A percentile compares a stretch with the other conserved stretches of the same genome.
phyloP scores from a whole-genome alignment of 768 basidiomycete species.

The Boletus reticuloceps region DNA sequence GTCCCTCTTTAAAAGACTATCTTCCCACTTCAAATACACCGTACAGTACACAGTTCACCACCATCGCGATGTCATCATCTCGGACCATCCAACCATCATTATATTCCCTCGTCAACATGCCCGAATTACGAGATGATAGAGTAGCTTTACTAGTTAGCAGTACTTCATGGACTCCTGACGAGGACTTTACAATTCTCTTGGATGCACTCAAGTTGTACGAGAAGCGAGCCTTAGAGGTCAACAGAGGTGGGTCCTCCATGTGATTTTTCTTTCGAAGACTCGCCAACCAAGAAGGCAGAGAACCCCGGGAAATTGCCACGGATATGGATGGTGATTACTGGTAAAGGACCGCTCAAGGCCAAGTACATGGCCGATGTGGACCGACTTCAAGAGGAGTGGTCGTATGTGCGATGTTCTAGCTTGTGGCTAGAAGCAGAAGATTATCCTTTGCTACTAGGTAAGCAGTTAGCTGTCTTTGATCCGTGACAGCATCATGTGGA shows the following conservation, averaged over 20 bases:
- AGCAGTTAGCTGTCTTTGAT: slow-evolving; percentile 8
- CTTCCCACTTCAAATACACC: slow-evolving; percentile 50
- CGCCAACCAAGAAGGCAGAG: slow-evolving; percentile 8
- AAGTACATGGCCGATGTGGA: slow-evolving; percentile 70
- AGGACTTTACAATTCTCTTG: slow-evolving; percentile 86
- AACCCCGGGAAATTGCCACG: slow-evolving; percentile 53
- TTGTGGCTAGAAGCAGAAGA: slow-evolving; percentile 89
- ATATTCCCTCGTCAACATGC: slow-evolving; percentile 30
- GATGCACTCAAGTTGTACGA: slow-evolving; percentile 75
- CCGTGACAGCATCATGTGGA: neutral
- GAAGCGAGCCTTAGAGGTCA: slow-evolving; percentile 40
- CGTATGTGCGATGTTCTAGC: slow-evolving; percentile 73
- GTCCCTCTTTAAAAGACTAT: slow-evolving; percentile 43
- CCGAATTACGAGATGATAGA: slow-evolving; percentile 62
- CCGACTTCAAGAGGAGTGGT: slow-evolving; percentile 63
- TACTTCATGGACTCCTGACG: slow-evolving; percentile 97
- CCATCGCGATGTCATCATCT: slow-evolving; percentile 26
- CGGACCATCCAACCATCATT: slow-evolving; percentile 21
- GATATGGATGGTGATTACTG: slow-evolving; percentile 82
- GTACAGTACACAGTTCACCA: slow-evolving; percentile 65
- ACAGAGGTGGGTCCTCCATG: slow-evolving; percentile 8
- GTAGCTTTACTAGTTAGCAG: slow-evolving; percentile 88
- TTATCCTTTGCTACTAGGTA: slow-evolving; percentile 85
- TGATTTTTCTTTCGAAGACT: neutral
- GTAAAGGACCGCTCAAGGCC: slow-evolving; percentile 78